phyloP scores from a whole-genome alignment of 179 eudicot genomes.

The Monotropa hypopitys region DNA sequence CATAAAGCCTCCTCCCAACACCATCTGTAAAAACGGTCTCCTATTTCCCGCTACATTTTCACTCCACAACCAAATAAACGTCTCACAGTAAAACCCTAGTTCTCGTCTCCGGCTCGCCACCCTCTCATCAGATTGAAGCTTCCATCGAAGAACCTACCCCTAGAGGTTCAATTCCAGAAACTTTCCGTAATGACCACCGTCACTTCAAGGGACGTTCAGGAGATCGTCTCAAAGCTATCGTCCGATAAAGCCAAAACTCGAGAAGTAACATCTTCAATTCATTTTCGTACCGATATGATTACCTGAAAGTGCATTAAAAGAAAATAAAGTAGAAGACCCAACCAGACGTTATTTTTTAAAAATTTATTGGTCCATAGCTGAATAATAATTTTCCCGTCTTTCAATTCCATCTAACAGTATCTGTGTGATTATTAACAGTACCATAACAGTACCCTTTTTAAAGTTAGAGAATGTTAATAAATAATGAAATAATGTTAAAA shows the following conservation, averaged over 20 bases:
- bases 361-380: neutral
- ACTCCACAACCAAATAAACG: neutral
- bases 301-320: neutral
- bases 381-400: too few relatives aligned
- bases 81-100: slow-evolving; percentile 2
- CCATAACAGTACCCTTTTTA: too few relatives aligned
- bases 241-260: slow-evolving; percentile 66
- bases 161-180: neutral
- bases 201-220: slow-evolving; percentile 65
- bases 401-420: too few relatives aligned
- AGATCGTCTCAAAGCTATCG: slow-evolving; percentile 57
- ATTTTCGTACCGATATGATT: neutral
- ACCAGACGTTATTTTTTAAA: neutral
- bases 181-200: slow-evolving; percentile 10
- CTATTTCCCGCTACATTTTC: neutral
- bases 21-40: neutral
- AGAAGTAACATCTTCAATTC: slow-evolving; percentile 35
- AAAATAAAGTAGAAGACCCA: neutral
- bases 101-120: slow-evolving; percentile 6
- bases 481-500: too few relatives aligned
- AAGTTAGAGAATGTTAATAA: too few relatives aligned
- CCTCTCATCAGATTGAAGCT: slow-evolving; percentile 11
- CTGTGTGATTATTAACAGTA: too few relatives aligned
- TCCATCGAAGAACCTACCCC: neutral
- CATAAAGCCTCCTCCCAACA: too few relatives aligned